Conservation (phyloP, 495 filamentous ascomycete species). For the Rhizodiscina lignyota region DNA sequence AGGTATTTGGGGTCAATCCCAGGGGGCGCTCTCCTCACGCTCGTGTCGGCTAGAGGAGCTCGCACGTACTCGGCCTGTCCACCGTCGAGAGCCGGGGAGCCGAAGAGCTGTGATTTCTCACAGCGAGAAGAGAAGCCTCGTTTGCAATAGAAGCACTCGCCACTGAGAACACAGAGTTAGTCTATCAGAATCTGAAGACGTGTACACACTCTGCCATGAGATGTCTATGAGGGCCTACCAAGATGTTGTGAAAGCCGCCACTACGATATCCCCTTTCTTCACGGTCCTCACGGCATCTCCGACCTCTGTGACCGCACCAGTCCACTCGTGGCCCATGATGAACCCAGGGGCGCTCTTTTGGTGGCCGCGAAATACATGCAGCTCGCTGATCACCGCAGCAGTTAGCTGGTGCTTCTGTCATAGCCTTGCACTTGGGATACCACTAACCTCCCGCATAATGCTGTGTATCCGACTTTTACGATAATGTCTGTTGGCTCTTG, state of each 20-base stretch:
- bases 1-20: slow-evolving; percentile 61
- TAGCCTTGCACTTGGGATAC: too few relatives aligned
- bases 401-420: too few relatives aligned
- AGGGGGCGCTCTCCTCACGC: slow-evolving; percentile 57
- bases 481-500: slow-evolving; percentile 60
- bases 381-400: slow-evolving; percentile 39
- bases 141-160: slow-evolving; percentile 81
- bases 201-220: background rate
- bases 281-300: slow-evolving; percentile 54
- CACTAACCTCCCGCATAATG: slow-evolving; percentile 76
- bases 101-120: slow-evolving; percentile 57
- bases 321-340: slow-evolving; percentile 75
- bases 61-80: slow-evolving; percentile 79
- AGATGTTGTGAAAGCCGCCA: slow-evolving; percentile 67
- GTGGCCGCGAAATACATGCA: slow-evolving; percentile 80
- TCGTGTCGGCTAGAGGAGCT: slow-evolving; percentile 71
- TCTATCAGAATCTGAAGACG: background rate
- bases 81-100: slow-evolving; percentile 57
- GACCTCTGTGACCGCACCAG: slow-evolving; percentile 52
- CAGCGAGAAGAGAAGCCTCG: slow-evolving; percentile 73
- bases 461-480: slow-evolving; percentile 71
- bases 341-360: slow-evolving; percentile 46
- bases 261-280: slow-evolving; percentile 45
- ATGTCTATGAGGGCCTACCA: slow-evolving; percentile 37
- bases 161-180: slow-evolving; percentile 26